phyloP scores from a whole-genome alignment of 345 rosid species.

The Chamaenerion angustifolium region DNA sequence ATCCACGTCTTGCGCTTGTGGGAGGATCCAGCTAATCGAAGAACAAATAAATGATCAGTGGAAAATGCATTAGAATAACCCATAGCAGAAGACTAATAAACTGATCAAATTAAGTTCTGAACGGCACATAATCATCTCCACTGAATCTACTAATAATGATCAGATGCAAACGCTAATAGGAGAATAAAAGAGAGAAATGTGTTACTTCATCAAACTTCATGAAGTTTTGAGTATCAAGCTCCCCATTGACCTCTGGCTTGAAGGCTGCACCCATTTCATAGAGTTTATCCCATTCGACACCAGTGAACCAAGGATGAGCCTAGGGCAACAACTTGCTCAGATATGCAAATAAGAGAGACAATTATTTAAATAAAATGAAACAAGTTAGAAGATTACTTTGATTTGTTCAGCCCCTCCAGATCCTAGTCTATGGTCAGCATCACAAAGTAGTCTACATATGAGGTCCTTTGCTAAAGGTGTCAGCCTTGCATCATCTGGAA shows the following conservation, averaged over 20 bases:
- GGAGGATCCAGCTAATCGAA: conserved; percentile 56
- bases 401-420: conserved; percentile 77
- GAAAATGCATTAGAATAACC: too few relatives aligned
- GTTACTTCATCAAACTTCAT: conserved; percentile 96
- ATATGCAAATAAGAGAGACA: conserved; percentile 7
- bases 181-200: conserved; percentile 6
- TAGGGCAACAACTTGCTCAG: conserved; percentile 18
- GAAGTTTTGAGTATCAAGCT: conserved; percentile 88
- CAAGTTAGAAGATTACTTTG: conserved; percentile 40
- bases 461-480: conserved; percentile 78
- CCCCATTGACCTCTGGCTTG: conserved; percentile 88
- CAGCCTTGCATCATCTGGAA: conserved; percentile 71
- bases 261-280: conserved; percentile 92
- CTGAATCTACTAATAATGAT: neutral
- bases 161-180: too few relatives aligned
- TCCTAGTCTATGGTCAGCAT: conserved; percentile 82
- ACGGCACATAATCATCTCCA: neutral
- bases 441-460: conserved; percentile 69
- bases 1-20: conserved; percentile 49
- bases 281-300: conserved; percentile 66
- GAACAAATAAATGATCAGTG: neutral
- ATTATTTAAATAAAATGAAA: conserved; percentile 5
- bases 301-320: conserved; percentile 94
- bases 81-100: too few relatives aligned
- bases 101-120: too few relatives aligned